Evolutionary conservation across 139 green algal genomes (phyloP).

Genomic region (Auxenochlorella pyrenoidosa): DNA sequence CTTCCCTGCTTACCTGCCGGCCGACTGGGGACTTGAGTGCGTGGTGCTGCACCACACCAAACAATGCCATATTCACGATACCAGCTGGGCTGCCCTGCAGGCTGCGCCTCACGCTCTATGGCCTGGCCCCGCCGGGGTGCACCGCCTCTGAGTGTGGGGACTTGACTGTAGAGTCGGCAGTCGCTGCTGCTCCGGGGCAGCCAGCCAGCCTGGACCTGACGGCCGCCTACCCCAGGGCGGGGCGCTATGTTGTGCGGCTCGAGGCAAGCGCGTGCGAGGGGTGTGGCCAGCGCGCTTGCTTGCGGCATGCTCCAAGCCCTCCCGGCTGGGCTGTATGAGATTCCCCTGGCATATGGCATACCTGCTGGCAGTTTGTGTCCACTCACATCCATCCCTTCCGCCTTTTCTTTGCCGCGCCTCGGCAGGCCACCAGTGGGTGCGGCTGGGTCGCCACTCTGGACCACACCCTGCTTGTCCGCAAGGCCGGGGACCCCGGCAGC

Average conservation of each 20-base stretch:
- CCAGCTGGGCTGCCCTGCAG: neutral
- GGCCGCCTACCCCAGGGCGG: constrained; percentile 11
- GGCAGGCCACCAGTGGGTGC: constrained; percentile 8
- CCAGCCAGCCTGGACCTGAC: neutral
- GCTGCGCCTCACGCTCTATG: neutral
- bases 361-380: neutral
- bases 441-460: constrained; percentile 41
- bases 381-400: too few relatives aligned
- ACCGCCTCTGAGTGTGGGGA: constrained; percentile 17
- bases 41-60: too few relatives aligned
- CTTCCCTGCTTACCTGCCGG: neutral
- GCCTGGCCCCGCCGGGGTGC: constrained; percentile 5
- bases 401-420: too few relatives aligned
- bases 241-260: constrained; percentile 55
- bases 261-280: constrained; percentile 28
- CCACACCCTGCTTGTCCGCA: constrained; percentile 59
- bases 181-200: neutral
- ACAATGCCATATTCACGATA: too few relatives aligned
- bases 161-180: neutral
- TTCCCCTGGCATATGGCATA: neutral
- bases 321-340: neutral
- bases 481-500: constrained; percentile 49
- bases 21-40: too few relatives aligned
- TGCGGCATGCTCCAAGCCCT: neutral
- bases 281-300: neutral